phyloP scores from a whole-genome alignment of 169 alveolate genomes.

The Amoebophrya sp. region DNA sequence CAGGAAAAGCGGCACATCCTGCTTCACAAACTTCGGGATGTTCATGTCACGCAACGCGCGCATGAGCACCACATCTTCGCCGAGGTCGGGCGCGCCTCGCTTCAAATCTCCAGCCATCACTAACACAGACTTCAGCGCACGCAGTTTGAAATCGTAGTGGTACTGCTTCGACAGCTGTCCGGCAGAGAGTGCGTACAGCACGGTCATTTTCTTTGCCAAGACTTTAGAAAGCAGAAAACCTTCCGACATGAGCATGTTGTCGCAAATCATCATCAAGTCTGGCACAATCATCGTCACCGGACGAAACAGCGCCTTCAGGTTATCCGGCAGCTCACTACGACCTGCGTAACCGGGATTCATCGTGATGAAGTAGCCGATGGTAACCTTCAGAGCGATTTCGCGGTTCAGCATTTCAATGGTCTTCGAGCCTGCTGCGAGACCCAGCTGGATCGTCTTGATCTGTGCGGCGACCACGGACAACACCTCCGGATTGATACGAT shows the following conservation, averaged over 20 bases:
- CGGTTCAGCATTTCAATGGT: slow-evolving; percentile 66
- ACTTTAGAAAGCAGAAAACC: slow-evolving; percentile 87
- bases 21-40: slow-evolving; percentile 81
- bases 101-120: slow-evolving; percentile 90
- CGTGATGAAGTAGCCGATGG: slow-evolving; percentile 71
- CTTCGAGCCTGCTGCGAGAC: slow-evolving; percentile 66
- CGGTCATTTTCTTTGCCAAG: slow-evolving; percentile 86
- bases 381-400: slow-evolving; percentile 58
- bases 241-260: slow-evolving; percentile 95
- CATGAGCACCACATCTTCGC: slow-evolving; percentile 88
- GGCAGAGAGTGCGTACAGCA: slow-evolving; percentile 75
- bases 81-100: slow-evolving; percentile 81
- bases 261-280: slow-evolving; percentile 87
- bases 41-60: slow-evolving; percentile 93
- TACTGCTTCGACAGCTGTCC: slow-evolving; percentile 79
- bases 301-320: slow-evolving; percentile 91
- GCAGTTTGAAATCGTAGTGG: slow-evolving; percentile 93
- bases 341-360: slow-evolving; percentile 99
- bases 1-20: slow-evolving; percentile 84
- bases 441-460: slow-evolving; percentile 85
- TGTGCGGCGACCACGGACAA: slow-evolving; percentile 92
- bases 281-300: slow-evolving; percentile 97
- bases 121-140: slow-evolving; percentile 93
- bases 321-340: slow-evolving; percentile 94
- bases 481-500: slow-evolving; percentile 91